A percentile compares a stretch with the other conserved stretches of the same genome.
These are phyloP conservation scores for Hirschfeldia incana DNA, from an alignment of 345 rosid genomes.

Conservation along the genomic window DNA sequence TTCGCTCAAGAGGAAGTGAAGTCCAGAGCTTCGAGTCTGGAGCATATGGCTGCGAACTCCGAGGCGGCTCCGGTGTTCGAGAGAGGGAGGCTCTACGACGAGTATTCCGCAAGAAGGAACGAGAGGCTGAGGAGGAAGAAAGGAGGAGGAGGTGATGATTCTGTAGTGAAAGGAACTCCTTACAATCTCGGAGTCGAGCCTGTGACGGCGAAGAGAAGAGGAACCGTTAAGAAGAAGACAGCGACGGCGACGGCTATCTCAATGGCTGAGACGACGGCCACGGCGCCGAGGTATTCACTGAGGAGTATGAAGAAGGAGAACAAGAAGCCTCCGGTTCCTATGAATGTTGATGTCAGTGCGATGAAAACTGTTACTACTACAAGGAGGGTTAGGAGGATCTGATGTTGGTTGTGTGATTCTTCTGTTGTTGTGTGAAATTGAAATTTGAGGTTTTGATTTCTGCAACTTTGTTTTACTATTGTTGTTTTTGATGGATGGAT, in stretches of 20 bases:
- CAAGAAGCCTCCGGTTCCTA: not conserved
- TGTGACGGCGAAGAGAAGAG: not conserved
- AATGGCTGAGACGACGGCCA: not conserved
- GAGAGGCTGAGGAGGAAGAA: not conserved
- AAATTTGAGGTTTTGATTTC: not conserved
- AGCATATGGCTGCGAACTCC: slow-evolving; percentile 27
- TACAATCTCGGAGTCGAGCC: not conserved
- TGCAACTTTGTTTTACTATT: not conserved
- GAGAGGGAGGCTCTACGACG: not conserved
- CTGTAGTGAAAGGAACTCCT: not conserved
- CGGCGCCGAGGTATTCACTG: not conserved
- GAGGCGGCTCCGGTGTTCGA: not conserved
- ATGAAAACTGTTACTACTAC: not conserved
- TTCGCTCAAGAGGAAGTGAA: not conserved
- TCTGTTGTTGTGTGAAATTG: not conserved
- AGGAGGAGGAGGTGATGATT: not conserved
- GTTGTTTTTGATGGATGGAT: not conserved
- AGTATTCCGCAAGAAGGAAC: not conserved
- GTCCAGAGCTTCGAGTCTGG: slow-evolving; percentile 6
- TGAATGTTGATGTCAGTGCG: not conserved
- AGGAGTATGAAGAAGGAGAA: not conserved
- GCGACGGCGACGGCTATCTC: not conserved
- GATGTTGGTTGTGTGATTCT: not conserved
- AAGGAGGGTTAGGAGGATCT: not conserved
- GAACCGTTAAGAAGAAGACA: not conserved